Percentiles rank a stretch among this genome's conserved stretches.
These are phyloP conservation scores for Aotearoamyces nothofagi DNA, from an alignment of 2,329 filamentous ascomycete genomes.

Conservation along the genomic window DNA sequence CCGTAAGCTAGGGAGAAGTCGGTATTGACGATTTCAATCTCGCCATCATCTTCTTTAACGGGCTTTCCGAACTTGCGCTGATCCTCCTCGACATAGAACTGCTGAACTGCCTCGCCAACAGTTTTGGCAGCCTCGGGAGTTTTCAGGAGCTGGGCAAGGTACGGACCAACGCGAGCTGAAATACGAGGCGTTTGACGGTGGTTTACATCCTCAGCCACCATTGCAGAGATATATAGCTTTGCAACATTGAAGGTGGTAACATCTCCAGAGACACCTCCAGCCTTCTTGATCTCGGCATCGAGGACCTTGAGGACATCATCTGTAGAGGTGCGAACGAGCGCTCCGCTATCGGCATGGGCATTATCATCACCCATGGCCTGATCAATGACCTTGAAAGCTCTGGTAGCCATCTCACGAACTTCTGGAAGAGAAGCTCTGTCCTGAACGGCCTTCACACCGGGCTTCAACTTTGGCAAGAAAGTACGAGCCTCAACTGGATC, in stretches of 20 bases:
- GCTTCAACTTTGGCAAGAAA: conserved; percentile 87
- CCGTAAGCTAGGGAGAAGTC: conserved; percentile 96
- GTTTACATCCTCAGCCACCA: conserved; percentile 82
- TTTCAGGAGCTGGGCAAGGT: conserved; percentile 57
- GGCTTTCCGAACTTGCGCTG: conserved; percentile 75
- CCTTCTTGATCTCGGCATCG: conserved; percentile 60
- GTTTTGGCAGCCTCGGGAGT: conserved; percentile 41
- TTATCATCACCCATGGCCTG: conserved; percentile 75
- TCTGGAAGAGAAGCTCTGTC: conserved; percentile 86
- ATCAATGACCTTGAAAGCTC: conserved; percentile 75
- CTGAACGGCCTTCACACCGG: conserved; percentile 79
- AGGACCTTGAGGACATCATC: conserved; percentile 64
- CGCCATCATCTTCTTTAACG: conserved; percentile 77
- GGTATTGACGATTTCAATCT: conserved; percentile 93
- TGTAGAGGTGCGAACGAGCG: conserved; percentile 46
- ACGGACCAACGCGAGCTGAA: conserved; percentile 51
- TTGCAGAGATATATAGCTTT: conserved; percentile 62
- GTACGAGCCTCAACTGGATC: conserved; percentile 87
- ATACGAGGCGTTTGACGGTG: conserved; percentile 67
- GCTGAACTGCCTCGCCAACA: conserved; percentile 59
- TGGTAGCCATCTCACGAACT: conserved; percentile 76
- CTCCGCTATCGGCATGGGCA: conserved; percentile 33
- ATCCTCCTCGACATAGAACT: conserved; percentile 71
- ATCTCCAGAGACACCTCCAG: conserved; percentile 45
- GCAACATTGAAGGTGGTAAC: conserved; percentile 51